Evolutionary conservation across 2,329 filamentous ascomycete species (phyloP).

Genomic region (Xylaria sp.): DNA sequence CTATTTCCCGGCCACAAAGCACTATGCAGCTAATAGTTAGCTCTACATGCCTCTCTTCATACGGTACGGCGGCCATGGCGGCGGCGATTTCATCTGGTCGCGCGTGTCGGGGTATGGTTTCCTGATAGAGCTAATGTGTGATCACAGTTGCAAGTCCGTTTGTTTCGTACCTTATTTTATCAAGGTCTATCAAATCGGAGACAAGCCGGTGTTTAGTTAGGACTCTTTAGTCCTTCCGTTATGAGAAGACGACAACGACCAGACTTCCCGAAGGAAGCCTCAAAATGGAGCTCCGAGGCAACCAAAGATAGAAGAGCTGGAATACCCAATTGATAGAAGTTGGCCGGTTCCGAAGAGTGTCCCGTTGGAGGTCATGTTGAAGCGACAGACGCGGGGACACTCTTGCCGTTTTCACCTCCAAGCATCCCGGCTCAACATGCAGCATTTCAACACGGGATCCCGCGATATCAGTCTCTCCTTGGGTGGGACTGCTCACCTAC

Average conservation of each 20-base stretch:
- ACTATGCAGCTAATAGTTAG: background rate
- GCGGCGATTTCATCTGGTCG: background rate
- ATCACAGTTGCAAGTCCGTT: background rate
- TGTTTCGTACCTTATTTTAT: background rate
- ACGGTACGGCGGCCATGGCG: background rate
- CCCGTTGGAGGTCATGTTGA: conserved; percentile 1
- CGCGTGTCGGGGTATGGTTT: background rate
- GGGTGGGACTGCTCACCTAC: background rate
- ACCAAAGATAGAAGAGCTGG: background rate
- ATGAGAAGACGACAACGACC: background rate
- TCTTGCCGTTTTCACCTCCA: conserved; percentile 4
- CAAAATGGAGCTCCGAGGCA: background rate
- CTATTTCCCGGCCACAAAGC: background rate
- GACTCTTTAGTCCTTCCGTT: background rate
- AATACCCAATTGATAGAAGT: background rate
- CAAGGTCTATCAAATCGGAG: background rate
- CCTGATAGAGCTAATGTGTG: no score
- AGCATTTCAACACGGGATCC: background rate
- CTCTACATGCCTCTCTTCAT: no score
- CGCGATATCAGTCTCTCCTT: background rate
- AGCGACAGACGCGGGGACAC: background rate
- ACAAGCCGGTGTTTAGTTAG: background rate
- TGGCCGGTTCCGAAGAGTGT: background rate
- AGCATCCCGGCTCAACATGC: background rate
- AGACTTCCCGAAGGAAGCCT: background rate